phyloP scores from a whole-genome alignment of 2,329 filamentous ascomycete genomes.

The Penicillium frequentans region DNA sequence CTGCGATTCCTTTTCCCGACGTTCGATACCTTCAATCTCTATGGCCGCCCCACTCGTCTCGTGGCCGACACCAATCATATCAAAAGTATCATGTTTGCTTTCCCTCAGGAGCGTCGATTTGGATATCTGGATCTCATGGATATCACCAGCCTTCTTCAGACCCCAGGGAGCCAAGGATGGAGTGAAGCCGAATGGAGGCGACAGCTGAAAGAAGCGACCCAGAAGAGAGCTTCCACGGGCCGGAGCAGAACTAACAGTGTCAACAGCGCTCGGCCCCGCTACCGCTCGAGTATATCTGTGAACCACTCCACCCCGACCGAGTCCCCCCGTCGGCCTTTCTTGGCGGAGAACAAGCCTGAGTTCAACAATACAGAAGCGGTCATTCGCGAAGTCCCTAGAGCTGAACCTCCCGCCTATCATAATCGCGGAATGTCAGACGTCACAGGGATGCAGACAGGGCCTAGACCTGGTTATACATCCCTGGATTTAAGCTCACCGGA shows the following conservation, averaged over 20 bases:
- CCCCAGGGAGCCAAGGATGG: slow-evolving; percentile 74
- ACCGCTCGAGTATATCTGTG: slow-evolving; percentile 38
- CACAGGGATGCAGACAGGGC: slow-evolving; percentile 21
- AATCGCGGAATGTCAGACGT: slow-evolving; percentile 35
- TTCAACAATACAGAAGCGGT: slow-evolving; percentile 39
- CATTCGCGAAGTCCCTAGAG: slow-evolving; percentile 26
- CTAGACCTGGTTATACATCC: slow-evolving; percentile 11
- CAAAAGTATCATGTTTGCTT: slow-evolving; percentile 94
- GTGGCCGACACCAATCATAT: slow-evolving; percentile 85
- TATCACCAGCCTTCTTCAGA: slow-evolving; percentile 75
- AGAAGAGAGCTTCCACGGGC: slow-evolving; percentile 44
- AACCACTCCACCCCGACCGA: slow-evolving; percentile 36
- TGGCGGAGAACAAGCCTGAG: slow-evolving; percentile 20
- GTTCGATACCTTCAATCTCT: slow-evolving; percentile 88
- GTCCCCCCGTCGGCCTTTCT: slow-evolving; percentile 20
- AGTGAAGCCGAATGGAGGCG: slow-evolving; percentile 86
- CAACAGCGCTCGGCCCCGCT: slow-evolving; percentile 53
- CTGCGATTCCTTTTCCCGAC: slow-evolving; percentile 88
- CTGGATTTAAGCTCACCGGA: slow-evolving; percentile 33
- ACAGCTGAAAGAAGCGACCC: slow-evolving; percentile 83
- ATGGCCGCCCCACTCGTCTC: slow-evolving; percentile 82
- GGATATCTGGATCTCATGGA: slow-evolving; percentile 90
- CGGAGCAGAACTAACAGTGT: slow-evolving; percentile 54
- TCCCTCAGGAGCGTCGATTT: slow-evolving; percentile 84
- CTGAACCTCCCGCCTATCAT: slow-evolving; percentile 27